phyloP scores from a whole-genome alignment of 208 protist genomes.

The Leptomonas seymouri region DNA sequence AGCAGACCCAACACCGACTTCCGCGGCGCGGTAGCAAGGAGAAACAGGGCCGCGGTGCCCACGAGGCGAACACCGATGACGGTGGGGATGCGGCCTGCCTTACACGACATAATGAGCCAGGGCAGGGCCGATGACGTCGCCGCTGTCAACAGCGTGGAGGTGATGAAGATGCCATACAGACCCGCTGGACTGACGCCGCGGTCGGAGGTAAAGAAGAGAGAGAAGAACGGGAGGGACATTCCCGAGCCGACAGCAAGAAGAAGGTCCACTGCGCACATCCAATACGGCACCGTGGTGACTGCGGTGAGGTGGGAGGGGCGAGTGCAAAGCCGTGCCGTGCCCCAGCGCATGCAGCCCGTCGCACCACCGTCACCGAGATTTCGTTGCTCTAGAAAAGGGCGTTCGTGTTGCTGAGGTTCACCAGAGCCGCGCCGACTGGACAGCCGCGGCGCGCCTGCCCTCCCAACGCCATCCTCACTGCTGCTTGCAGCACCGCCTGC shows the following conservation, averaged over 20 bases:
- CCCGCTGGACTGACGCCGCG: slow-evolving; percentile 28
- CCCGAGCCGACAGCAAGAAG: slow-evolving; percentile 53
- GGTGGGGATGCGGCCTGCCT: slow-evolving; percentile 32
- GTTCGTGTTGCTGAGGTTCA: background rate
- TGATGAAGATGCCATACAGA: slow-evolving; percentile 42
- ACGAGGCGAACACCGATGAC: slow-evolving; percentile 40
- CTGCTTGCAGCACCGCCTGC: background rate
- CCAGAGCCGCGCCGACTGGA: background rate
- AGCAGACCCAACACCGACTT: slow-evolving; percentile 3
- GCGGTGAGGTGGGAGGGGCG: slow-evolving; percentile 2
- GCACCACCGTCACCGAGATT: no score
- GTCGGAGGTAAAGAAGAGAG: slow-evolving; percentile 44
- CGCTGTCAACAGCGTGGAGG: slow-evolving; percentile 36
- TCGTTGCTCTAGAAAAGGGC: no score
- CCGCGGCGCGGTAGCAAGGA: slow-evolving; percentile 19
- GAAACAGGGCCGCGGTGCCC: slow-evolving; percentile 35
- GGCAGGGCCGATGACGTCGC: slow-evolving; percentile 23
- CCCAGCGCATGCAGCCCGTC: background rate
- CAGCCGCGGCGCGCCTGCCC: background rate
- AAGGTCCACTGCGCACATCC: slow-evolving; percentile 53
- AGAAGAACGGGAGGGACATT: slow-evolving; percentile 57
- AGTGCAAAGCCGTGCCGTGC: background rate
- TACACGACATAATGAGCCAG: slow-evolving; percentile 21
- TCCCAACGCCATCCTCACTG: background rate
- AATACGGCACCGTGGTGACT: slow-evolving; percentile 41